These are phyloP conservation scores for Solanum sparsipilum DNA, from an alignment of 257 asterid species.

Conservation along the genomic window DNA sequence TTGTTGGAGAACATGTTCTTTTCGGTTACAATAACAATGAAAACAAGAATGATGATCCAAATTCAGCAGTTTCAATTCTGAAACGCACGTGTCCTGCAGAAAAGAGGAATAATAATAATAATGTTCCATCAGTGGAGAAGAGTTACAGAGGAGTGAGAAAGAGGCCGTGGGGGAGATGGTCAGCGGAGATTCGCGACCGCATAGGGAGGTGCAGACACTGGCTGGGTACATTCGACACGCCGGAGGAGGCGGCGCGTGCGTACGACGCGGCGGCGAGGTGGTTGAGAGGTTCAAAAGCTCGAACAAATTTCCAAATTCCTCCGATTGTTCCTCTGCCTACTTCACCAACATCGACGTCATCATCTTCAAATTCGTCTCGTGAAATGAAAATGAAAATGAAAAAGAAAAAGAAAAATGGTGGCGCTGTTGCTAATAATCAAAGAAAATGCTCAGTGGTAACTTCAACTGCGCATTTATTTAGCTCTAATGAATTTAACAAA, in stretches of 20 bases:
- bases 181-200: slow-evolving; percentile 86
- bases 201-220: slow-evolving; percentile 87
- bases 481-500: slow-evolving; percentile 1
- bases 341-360: slow-evolving; percentile 1
- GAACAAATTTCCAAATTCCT: slow-evolving; percentile 58
- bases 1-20: slow-evolving; percentile 68
- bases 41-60: not conserved
- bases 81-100: not conserved
- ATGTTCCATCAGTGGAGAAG: slow-evolving; percentile 6
- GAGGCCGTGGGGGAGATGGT: slow-evolving; percentile 95
- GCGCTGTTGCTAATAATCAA: not conserved
- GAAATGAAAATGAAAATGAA: slow-evolving; percentile 1
- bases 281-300: slow-evolving; percentile 63
- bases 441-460: slow-evolving; percentile 55
- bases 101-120: not conserved
- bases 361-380: slow-evolving; percentile 5
- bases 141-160: slow-evolving; percentile 65
- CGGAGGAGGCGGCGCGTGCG: slow-evolving; percentile 88
- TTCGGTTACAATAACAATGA: slow-evolving; percentile 16
- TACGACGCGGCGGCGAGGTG: slow-evolving; percentile 88
- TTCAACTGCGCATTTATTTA: slow-evolving; percentile 18
- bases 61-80: not conserved
- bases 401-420: not conserved
- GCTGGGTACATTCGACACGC: slow-evolving; percentile 83
- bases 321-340: slow-evolving; percentile 31